A percentile compares a stretch with the other conserved stretches of the same genome.
Evolutionary conservation across 2,329 filamentous ascomycete genomes (phyloP).

Genomic region (Diaporthe velutina): DNA sequence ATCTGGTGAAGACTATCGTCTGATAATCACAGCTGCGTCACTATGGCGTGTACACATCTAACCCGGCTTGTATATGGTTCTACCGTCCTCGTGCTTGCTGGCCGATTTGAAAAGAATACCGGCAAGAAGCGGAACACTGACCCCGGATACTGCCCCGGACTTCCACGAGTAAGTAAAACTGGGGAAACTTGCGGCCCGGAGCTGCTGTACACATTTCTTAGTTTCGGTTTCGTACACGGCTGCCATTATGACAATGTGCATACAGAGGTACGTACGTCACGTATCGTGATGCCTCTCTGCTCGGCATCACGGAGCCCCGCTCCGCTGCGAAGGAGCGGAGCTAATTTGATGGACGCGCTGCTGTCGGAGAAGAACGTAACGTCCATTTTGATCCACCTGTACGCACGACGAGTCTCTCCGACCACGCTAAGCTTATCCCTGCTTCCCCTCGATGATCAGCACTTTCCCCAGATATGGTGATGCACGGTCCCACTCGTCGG

Average conservation of each 20-base stretch:
- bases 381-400: not conserved
- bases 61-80: not conserved
- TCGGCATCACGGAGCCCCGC: not conserved
- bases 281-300: not conserved
- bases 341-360: not conserved
- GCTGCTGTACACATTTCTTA: not conserved
- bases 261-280: not conserved
- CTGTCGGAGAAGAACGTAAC: not conserved
- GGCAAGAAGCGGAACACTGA: not conserved
- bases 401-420: not conserved
- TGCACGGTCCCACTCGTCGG: not conserved
- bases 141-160: not conserved
- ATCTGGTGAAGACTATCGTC: not conserved
- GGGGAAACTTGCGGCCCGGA: not conserved
- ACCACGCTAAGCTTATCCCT: not conserved
- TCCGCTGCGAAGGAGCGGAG: not conserved
- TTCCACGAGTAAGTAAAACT: not conserved
- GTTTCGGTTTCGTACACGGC: not conserved
- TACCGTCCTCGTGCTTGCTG: not conserved
- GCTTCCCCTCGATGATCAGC: not conserved
- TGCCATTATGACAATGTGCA: not conserved
- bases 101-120: not conserved
- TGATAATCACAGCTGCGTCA: not conserved
- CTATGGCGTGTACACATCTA: not conserved
- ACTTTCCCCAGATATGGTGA: not conserved